These are phyloP conservation scores for Auriscalpium orientale DNA, from an alignment of 768 basidiomycete genomes.

Conservation along the genomic window DNA sequence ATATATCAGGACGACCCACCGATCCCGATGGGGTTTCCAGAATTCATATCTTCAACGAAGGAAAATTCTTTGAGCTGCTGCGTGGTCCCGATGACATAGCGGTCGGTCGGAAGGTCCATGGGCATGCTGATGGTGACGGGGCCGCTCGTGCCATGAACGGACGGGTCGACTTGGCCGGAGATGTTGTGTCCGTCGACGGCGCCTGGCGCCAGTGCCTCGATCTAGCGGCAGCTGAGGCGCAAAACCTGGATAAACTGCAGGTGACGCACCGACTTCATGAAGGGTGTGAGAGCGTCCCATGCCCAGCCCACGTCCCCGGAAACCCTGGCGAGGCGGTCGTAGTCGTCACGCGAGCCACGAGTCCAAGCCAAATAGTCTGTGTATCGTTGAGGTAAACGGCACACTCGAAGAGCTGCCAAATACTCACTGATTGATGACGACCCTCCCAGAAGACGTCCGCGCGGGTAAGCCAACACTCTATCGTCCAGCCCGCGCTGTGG, in stretches of 20 bases:
- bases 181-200: conserved; percentile 29
- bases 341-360: conserved; percentile 16
- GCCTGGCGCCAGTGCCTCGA: background rate
- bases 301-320: conserved; percentile 12
- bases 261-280: background rate
- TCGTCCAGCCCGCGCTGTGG: conserved; percentile 16
- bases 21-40: conserved; percentile 33
- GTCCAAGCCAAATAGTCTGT: conserved; percentile 14
- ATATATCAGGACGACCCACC: conserved; percentile 19
- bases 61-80: conserved; percentile 22
- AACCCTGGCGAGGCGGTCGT: conserved; percentile 8
- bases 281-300: background rate
- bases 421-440: conserved; percentile 18
- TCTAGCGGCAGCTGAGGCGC: background rate
- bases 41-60: conserved; percentile 35
- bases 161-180: conserved; percentile 29
- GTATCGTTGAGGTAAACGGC: background rate
- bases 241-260: too few relatives aligned
- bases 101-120: conserved; percentile 14
- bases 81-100: conserved; percentile 29
- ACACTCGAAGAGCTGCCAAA: background rate
- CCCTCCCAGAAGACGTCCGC: conserved; percentile 21
- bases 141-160: conserved; percentile 30
- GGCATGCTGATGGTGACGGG: conserved; percentile 18
- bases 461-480: conserved; percentile 15